These are phyloP conservation scores for Fusarium sp. DNA, from an alignment of 2,329 filamentous ascomycete genomes.

Conservation along the genomic window DNA sequence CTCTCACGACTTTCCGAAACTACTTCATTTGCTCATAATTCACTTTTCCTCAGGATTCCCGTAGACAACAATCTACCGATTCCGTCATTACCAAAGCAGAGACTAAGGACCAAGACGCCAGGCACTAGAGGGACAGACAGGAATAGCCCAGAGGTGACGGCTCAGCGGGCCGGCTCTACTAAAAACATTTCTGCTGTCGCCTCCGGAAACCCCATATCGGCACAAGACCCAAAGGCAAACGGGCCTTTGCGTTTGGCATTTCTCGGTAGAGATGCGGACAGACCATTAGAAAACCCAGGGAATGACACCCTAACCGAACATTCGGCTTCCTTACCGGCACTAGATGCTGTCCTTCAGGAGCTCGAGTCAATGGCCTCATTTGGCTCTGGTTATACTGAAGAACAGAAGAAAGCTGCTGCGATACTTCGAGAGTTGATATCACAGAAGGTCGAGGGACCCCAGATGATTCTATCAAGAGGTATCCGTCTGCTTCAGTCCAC, in stretches of 20 bases:
- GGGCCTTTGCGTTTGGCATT: slow-evolving; percentile 1
- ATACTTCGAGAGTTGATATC: slow-evolving; percentile 33
- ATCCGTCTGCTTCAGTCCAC: slow-evolving; percentile 41
- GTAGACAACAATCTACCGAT: slow-evolving; percentile 18
- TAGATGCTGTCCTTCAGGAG: slow-evolving; percentile 26
- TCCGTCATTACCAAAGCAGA: not conserved
- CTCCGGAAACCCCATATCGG: not conserved
- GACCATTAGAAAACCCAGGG: not conserved
- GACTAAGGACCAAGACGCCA: not conserved
- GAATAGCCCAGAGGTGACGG: not conserved
- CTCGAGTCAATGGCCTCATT: slow-evolving; percentile 14
- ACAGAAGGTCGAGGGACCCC: slow-evolving; percentile 19
- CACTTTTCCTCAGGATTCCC: slow-evolving; percentile 30
- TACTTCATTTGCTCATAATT: slow-evolving; percentile 25
- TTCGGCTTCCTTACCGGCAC: not conserved
- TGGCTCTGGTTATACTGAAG: not conserved
- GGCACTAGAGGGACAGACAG: not conserved
- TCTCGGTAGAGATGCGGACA: not conserved
- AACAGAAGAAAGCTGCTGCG: slow-evolving; percentile 24
- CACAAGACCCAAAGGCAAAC: not conserved
- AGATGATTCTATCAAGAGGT: slow-evolving; percentile 28
- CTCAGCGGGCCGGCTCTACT: not conserved
- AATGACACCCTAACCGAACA: not conserved
- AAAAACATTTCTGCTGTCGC: not conserved
- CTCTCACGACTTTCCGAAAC: slow-evolving; percentile 34